Evolutionary conservation across 1,284 basidiomycete genomes (phyloP).

Genomic region (Amylostereum areolatum): DNA sequence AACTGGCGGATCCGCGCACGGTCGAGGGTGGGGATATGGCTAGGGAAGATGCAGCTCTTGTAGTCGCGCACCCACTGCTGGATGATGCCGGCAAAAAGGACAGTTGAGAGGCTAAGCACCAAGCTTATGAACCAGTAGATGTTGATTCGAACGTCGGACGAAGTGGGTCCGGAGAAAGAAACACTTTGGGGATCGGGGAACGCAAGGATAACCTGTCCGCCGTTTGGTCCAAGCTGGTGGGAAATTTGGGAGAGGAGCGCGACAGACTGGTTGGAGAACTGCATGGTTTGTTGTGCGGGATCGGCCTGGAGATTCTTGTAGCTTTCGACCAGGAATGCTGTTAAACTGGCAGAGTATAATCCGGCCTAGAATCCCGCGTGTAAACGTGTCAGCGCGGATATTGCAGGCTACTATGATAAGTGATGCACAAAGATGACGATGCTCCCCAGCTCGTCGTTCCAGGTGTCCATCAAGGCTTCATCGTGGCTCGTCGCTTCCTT

Average conservation of each 20-base stretch:
- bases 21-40: constrained; percentile 8
- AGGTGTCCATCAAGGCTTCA: too few species aligned
- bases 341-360: not conserved
- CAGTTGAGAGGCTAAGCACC: constrained; percentile 7
- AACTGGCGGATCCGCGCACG: constrained; percentile 7
- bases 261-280: not conserved
- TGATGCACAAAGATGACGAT: too few species aligned
- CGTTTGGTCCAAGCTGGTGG: not conserved
- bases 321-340: not conserved
- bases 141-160: constrained; percentile 8
- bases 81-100: constrained; percentile 7
- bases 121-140: constrained; percentile 12
- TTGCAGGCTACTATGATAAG: too few species aligned
- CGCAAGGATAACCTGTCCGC: too few species aligned
- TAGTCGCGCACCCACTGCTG: constrained; percentile 7
- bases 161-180: not conserved
- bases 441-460: too few species aligned
- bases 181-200: too few species aligned
- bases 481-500: too few species aligned
- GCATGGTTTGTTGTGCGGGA: not conserved
- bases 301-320: not conserved
- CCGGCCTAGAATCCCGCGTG: not conserved
- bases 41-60: constrained; percentile 13
- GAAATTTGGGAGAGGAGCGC: not conserved
- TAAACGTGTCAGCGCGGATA: too few species aligned